Conservation (phyloP, 179 eudicot genomes). For the Corrigiola litoralis region DNA sequence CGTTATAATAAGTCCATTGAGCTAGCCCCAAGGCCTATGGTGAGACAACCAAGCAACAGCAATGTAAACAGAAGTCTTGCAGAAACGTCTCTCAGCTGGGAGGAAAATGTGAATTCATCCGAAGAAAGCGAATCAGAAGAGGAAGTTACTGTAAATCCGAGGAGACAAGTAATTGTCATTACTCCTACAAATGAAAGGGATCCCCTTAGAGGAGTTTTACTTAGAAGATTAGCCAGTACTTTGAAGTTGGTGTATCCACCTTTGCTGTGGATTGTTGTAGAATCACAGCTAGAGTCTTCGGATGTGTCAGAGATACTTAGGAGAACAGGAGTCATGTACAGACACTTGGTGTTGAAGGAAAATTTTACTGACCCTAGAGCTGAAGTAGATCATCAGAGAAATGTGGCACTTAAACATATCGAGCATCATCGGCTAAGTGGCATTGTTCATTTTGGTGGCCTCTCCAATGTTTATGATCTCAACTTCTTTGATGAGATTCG, state of each 20-base stretch:
- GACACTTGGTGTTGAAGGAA: slow-evolving; percentile 73
- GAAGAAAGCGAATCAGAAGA: slow-evolving; percentile 5
- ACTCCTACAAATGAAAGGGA: slow-evolving; percentile 62
- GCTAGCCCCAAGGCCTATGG: slow-evolving; percentile 37
- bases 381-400: slow-evolving; percentile 77
- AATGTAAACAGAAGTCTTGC: slow-evolving; percentile 36
- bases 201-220: slow-evolving; percentile 36
- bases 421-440: slow-evolving; percentile 83
- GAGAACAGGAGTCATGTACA: slow-evolving; percentile 77
- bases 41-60: background rate
- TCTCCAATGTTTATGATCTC: slow-evolving; percentile 78
- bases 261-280: slow-evolving; percentile 77
- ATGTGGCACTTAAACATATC: slow-evolving; percentile 74
- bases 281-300: slow-evolving; percentile 41
- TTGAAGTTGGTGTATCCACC: slow-evolving; percentile 68
- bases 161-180: slow-evolving; percentile 57
- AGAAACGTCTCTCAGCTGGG: slow-evolving; percentile 15
- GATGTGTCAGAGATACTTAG: slow-evolving; percentile 60
- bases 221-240: slow-evolving; percentile 63
- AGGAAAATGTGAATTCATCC: slow-evolving; percentile 9
- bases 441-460: slow-evolving; percentile 83
- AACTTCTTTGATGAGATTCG: slow-evolving; percentile 78
- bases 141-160: slow-evolving; percentile 20
- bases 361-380: slow-evolving; percentile 56
- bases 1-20: slow-evolving; percentile 21